Percentiles rank a stretch among this genome's conserved stretches.
phyloP scores from a whole-genome alignment of 1,284 basidiomycete species.

The Cystobasidium sp. region DNA sequence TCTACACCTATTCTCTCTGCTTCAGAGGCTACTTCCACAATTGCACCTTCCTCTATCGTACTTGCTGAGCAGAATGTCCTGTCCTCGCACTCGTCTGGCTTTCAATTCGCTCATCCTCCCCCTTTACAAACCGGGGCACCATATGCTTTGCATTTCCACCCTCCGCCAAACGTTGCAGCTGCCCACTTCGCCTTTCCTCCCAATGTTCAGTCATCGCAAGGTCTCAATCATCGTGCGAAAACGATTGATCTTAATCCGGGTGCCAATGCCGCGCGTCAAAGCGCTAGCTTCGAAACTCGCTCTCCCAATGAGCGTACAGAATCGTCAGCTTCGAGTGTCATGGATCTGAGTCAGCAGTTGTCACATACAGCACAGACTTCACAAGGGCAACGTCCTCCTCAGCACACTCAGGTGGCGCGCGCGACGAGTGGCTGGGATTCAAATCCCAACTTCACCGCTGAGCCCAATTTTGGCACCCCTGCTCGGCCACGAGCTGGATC shows the following conservation, averaged over 20 bases:
- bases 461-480: no score
- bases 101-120: neutral
- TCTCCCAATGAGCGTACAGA: neutral
- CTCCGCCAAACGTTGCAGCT: neutral
- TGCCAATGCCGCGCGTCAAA: neutral
- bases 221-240: neutral
- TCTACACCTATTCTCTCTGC: neutral
- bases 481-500: neutral
- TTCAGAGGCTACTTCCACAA: no score
- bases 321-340: neutral
- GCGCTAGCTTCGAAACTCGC: neutral
- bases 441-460: no score
- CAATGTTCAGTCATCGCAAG: neutral
- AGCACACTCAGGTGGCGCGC: no score
- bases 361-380: no score
- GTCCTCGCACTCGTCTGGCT: neutral
- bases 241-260: conserved; percentile 5
- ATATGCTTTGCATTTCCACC: conserved; percentile 3
- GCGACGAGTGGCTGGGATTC: no score
- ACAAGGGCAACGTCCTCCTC: no score
- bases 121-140: neutral
- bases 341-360: neutral
- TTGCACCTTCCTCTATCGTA: no score
- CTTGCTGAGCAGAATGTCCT: neutral
- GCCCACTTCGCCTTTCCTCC: neutral